phyloP scores from a whole-genome alignment of 1,284 basidiomycete genomes.

The Ganoderma meredithae region DNA sequence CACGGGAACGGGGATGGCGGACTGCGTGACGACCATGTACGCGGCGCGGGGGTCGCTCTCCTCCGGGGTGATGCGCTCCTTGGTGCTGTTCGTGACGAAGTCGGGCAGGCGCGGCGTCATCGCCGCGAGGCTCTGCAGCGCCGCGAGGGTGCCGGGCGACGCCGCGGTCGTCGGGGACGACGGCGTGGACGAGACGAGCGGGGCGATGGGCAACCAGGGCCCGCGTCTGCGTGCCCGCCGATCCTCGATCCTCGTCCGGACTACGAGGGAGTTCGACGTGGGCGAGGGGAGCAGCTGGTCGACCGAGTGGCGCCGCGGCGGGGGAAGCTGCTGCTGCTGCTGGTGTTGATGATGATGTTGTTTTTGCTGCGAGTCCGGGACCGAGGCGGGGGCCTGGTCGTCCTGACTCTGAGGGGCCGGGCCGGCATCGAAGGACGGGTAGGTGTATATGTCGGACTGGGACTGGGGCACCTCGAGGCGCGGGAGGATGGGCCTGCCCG shows the following conservation, averaged over 20 bases:
- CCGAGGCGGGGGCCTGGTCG: slow-evolving; percentile 3
- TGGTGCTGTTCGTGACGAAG: slow-evolving; percentile 19
- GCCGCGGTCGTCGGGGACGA: slow-evolving; percentile 33
- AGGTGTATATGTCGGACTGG: slow-evolving; percentile 32
- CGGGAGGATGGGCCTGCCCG: slow-evolving; percentile 40
- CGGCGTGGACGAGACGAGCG: slow-evolving; percentile 27
- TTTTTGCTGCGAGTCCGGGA: slow-evolving; percentile 22
- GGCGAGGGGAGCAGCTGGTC: slow-evolving; percentile 26
- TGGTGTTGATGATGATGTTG: too few species aligned
- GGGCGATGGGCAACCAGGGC: slow-evolving; percentile 38
- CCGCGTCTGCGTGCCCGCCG: slow-evolving; percentile 35
- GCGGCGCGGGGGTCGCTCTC: slow-evolving; percentile 5
- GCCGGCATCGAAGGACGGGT: slow-evolving; percentile 29
- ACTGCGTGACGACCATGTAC: slow-evolving; percentile 2
- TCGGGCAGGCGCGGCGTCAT: slow-evolving; percentile 39
- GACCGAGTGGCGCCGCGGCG: slow-evolving; percentile 27
- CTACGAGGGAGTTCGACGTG: slow-evolving; percentile 25
- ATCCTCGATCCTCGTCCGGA: slow-evolving; percentile 29
- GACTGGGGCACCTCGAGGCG: slow-evolving; percentile 38
- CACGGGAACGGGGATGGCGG: slow-evolving; percentile 1
- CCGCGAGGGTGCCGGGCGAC: slow-evolving; percentile 30
- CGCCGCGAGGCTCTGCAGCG: slow-evolving; percentile 36
- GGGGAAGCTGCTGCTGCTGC: neutral
- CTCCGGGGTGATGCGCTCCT: slow-evolving; percentile 19
- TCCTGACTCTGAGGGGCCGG: slow-evolving; percentile 20